Percentiles rank a stretch among this genome's conserved stretches.
Evolutionary conservation across 148 eudicot genomes (phyloP).

Genomic region (Linanthus parryae): DNA sequence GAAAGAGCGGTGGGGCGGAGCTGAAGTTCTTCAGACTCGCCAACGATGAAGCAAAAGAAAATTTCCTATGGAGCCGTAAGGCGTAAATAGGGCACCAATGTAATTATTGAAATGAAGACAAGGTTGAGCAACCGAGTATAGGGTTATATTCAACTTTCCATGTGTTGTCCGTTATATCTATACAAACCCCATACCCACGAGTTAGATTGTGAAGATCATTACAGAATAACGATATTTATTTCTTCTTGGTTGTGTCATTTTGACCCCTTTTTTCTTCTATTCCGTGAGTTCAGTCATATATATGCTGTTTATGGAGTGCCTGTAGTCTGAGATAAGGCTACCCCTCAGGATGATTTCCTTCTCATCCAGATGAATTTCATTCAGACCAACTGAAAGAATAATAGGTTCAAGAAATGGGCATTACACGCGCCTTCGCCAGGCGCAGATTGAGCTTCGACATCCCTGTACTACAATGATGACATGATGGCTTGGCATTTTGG

Average conservation of each 20-base stretch:
- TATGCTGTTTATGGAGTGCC: too few species aligned
- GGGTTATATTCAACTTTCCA: conserved; percentile 20
- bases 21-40: background rate
- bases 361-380: too few species aligned
- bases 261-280: too few species aligned
- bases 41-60: conserved; percentile 19
- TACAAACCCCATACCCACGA: conserved; percentile 14
- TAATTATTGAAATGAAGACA: conserved; percentile 40
- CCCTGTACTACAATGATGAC: too few species aligned
- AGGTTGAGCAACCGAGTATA: conserved; percentile 23
- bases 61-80: conserved; percentile 83
- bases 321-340: too few species aligned
- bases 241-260: conserved; percentile 1
- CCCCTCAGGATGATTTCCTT: too few species aligned
- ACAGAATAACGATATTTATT: conserved; percentile 20
- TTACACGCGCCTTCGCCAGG: too few species aligned
- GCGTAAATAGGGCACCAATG: conserved; percentile 73
- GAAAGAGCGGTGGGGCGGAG: conserved; percentile 14
- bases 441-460: too few species aligned
- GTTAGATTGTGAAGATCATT: conserved; percentile 26
- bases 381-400: too few species aligned
- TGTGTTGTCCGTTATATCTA: conserved; percentile 20
- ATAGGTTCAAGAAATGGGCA: too few species aligned
- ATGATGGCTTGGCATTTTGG: too few species aligned
- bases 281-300: too few species aligned